Conservation (phyloP, 176 grass and related monocot species). For the Oryza nivara region DNA sequence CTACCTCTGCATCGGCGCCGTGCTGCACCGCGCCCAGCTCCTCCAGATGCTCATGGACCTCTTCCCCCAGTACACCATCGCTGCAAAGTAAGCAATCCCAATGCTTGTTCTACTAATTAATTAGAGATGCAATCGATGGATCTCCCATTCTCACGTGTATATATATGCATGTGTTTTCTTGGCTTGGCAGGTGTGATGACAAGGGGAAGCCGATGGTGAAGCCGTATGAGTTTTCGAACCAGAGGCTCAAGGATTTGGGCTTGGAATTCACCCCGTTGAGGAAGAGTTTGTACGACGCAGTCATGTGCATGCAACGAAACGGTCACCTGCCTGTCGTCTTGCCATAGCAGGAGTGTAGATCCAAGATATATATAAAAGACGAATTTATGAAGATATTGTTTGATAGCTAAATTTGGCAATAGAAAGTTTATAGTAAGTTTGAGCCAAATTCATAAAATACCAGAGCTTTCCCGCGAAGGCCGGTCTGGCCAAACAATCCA, state of each 20-base stretch:
- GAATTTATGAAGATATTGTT: too few relatives aligned
- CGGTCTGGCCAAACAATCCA: too few relatives aligned
- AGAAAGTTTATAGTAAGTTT: too few relatives aligned
- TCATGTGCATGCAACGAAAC: neutral
- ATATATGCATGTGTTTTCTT: too few relatives aligned
- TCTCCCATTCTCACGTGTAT: too few relatives aligned
- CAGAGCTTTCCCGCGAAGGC: too few relatives aligned
- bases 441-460: too few relatives aligned
- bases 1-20: constrained; percentile 28
- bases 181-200: constrained; percentile 14
- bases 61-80: constrained; percentile 24
- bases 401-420: too few relatives aligned
- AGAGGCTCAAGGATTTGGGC: constrained; percentile 19
- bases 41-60: constrained; percentile 9
- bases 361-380: neutral
- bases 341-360: neutral
- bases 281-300: constrained; percentile 17
- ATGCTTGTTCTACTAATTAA: too few relatives aligned
- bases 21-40: constrained; percentile 29
- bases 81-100: neutral
- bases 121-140: too few relatives aligned
- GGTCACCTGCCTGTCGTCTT: neutral
- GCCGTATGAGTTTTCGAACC: constrained; percentile 16
- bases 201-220: neutral
- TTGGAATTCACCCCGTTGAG: constrained; percentile 11